phyloP scores from a whole-genome alignment of 805 yeast species.

The Ogataea siamensis region DNA sequence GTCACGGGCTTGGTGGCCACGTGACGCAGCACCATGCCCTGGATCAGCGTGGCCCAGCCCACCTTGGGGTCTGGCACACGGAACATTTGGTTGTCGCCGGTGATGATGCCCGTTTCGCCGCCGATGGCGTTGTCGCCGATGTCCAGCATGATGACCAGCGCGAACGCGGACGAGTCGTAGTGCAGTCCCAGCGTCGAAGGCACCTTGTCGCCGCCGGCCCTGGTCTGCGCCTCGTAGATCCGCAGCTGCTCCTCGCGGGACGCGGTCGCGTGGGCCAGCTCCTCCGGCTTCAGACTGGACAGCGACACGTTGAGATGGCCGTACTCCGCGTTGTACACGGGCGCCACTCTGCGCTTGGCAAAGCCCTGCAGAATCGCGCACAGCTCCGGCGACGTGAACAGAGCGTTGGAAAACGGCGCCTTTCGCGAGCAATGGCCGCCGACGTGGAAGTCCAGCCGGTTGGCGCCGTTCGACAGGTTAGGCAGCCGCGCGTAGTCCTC shows the following conservation, averaged over 20 bases:
- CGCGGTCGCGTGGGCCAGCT: slow-evolving; percentile 10
- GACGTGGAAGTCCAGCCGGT: slow-evolving; percentile 42
- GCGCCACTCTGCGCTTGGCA: slow-evolving; percentile 48
- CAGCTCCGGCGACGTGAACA: slow-evolving; percentile 52
- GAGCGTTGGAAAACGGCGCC: slow-evolving; percentile 45
- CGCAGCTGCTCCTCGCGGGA: slow-evolving; percentile 19
- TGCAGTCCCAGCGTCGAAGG: slow-evolving; percentile 50
- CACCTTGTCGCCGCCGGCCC: slow-evolving; percentile 34
- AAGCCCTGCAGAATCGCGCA: slow-evolving; percentile 44
- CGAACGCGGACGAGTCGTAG: slow-evolving; percentile 45
- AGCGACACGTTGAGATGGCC: slow-evolving; percentile 50
- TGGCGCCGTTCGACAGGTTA: slow-evolving; percentile 28
- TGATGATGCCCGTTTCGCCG: slow-evolving; percentile 49
- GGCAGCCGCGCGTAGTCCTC: slow-evolving; percentile 41
- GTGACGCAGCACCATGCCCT: slow-evolving; percentile 46
- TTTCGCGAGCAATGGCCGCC: slow-evolving; percentile 44
- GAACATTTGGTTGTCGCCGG: slow-evolving; percentile 36
- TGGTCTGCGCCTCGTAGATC: slow-evolving; percentile 18
- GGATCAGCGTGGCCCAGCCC: slow-evolving; percentile 48
- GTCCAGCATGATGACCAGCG: slow-evolving; percentile 48
- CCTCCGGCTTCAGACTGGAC: slow-evolving; percentile 27
- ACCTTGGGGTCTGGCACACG: slow-evolving; percentile 40
- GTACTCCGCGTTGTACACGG: slow-evolving; percentile 50
- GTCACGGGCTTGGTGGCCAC: slow-evolving; percentile 45
- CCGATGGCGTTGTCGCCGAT: slow-evolving; percentile 47